A percentile compares a stretch with the other conserved stretches of the same genome.
Evolutionary conservation across 1,139 yeast species (phyloP).

Genomic region (Candida smagusa): DNA sequence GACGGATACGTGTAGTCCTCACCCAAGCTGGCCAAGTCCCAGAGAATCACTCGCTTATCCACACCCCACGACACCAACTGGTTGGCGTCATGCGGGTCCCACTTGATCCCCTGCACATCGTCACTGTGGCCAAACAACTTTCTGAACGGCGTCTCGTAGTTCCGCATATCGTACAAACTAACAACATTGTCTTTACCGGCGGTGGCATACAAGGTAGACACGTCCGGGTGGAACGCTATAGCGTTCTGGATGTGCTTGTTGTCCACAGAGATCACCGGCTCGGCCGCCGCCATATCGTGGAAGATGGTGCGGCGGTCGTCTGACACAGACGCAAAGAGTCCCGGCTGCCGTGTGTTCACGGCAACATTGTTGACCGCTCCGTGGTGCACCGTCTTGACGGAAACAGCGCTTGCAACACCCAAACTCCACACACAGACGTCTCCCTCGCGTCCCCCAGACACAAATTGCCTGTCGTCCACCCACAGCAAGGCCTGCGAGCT

Average conservation of each 20-base stretch:
- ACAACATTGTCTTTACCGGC: constrained; percentile 54
- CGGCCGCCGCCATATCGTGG: constrained; percentile 57
- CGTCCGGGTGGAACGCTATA: constrained; percentile 46
- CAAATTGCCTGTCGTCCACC: constrained; percentile 45
- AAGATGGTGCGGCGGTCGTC: constrained; percentile 69
- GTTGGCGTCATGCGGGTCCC: constrained; percentile 39
- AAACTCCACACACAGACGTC: constrained; percentile 72
- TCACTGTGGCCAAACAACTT: constrained; percentile 50
- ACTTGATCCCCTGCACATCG: constrained; percentile 35
- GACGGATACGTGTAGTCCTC: constrained; percentile 43
- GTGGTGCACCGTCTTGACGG: constrained; percentile 36
- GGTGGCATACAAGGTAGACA: constrained; percentile 45
- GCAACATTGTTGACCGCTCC: constrained; percentile 57
- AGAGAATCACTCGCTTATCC: constrained; percentile 47
- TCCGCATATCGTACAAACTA: constrained; percentile 50
- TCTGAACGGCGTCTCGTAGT: constrained; percentile 44
- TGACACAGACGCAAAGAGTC: constrained; percentile 66
- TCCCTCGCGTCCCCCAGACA: constrained; percentile 68
- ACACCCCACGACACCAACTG: constrained; percentile 45
- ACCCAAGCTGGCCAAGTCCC: constrained; percentile 48
- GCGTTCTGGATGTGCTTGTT: constrained; percentile 47
- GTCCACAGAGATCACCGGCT: constrained; percentile 42
- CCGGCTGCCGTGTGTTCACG: constrained; percentile 35
- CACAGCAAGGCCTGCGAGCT: constrained; percentile 77
- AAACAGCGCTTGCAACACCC: constrained; percentile 34